These are phyloP conservation scores for Actinomucor elegans DNA, from an alignment of 371 early-diverging fungal genomes.

Conservation along the genomic window DNA sequence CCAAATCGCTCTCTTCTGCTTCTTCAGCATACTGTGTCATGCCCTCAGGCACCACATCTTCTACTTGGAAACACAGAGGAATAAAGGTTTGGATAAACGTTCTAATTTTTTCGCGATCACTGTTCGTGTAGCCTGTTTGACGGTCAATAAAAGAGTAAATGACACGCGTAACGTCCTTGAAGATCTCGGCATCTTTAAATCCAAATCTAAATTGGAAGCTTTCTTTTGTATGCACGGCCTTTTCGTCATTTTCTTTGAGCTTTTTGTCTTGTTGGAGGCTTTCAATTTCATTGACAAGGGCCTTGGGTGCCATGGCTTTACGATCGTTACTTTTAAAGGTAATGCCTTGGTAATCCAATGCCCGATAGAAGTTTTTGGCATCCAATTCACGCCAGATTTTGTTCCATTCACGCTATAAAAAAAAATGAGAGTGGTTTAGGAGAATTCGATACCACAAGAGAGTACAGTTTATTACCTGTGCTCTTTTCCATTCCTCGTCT, in stretches of 20 bases:
- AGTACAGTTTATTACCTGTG: conserved; percentile 21
- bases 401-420: conserved; percentile 79
- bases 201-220: conserved; percentile 67
- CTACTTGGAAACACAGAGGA: conserved; percentile 69
- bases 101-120: conserved; percentile 71
- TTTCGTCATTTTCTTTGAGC: conserved; percentile 3
- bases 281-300: conserved; percentile 85
- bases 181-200: conserved; percentile 61
- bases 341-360: conserved; percentile 94
- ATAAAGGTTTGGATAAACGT: conserved; percentile 78
- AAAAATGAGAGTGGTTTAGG: neutral
- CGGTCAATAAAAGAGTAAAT: conserved; percentile 54
- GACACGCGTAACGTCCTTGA: conserved; percentile 67
- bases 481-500: conserved; percentile 89
- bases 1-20: conserved; percentile 34
- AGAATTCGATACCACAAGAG: too few species aligned
- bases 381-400: conserved; percentile 97
- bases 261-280: conserved; percentile 44
- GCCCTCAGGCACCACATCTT: conserved; percentile 38
- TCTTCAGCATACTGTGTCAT: conserved; percentile 27
- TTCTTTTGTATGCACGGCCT: conserved; percentile 21
- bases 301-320: conserved; percentile 75
- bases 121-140: conserved; percentile 54
- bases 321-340: conserved; percentile 90
- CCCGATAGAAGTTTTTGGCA: conserved; percentile 93